Conservation (phyloP, 2,329 filamentous ascomycete species). For the Colletotrichum costaricense region DNA sequence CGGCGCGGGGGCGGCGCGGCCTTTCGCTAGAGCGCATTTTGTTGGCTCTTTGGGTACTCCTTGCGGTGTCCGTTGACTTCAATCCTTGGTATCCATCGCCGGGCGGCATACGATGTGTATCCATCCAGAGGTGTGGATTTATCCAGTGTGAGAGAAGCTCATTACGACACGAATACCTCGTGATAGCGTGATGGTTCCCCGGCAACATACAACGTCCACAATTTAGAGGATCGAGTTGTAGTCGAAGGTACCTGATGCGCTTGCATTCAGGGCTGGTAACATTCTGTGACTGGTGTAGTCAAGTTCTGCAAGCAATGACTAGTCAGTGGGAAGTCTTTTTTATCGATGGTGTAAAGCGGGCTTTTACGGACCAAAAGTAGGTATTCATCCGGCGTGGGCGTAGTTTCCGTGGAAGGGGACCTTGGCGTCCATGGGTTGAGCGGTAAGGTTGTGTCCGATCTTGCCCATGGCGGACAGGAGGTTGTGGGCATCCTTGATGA, state of each 20-base stretch:
- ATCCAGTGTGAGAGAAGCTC: slow-evolving; percentile 15
- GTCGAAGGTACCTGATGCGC: slow-evolving; percentile 19
- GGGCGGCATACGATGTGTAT: slow-evolving; percentile 13
- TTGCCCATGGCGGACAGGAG: slow-evolving; percentile 64
- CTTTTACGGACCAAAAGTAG: slow-evolving; percentile 33
- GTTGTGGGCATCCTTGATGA: slow-evolving; percentile 62
- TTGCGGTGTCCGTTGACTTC: slow-evolving; percentile 25
- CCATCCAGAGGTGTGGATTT: slow-evolving; percentile 17
- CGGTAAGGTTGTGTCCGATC: slow-evolving; percentile 54
- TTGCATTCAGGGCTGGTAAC: slow-evolving; percentile 23
- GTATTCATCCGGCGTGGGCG: slow-evolving; percentile 45
- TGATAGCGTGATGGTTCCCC: slow-evolving; percentile 6
- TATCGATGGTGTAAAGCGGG: not conserved
- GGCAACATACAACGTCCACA: slow-evolving; percentile 14
- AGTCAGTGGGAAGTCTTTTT: not conserved
- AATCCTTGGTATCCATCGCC: slow-evolving; percentile 10
- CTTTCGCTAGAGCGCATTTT: slow-evolving; percentile 21
- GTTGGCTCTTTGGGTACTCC: slow-evolving; percentile 18
- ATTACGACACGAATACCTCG: slow-evolving; percentile 21
- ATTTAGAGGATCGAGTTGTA: slow-evolving; percentile 15
- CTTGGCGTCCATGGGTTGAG: slow-evolving; percentile 19
- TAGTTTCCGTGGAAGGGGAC: slow-evolving; percentile 37
- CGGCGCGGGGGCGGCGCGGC: slow-evolving; percentile 13
- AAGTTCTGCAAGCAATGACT: slow-evolving; percentile 1
- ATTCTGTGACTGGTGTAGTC: slow-evolving; percentile 9